phyloP scores from a whole-genome alignment of 441 rosid species.

The Viola pubescens region DNA sequence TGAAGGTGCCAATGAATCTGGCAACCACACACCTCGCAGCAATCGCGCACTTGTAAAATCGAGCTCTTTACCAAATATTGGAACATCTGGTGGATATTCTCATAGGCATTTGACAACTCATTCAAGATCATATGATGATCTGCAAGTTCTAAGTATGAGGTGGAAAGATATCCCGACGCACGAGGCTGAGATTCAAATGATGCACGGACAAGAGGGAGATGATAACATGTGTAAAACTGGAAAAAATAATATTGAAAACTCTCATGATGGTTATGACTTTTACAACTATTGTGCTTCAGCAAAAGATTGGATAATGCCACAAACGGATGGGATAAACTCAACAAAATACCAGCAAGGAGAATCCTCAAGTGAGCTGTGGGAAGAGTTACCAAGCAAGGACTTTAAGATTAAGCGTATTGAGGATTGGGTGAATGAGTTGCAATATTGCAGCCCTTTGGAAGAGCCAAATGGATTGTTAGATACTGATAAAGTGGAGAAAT shows the following conservation, averaged over 20 bases:
- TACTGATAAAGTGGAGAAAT: slow-evolving; percentile 26
- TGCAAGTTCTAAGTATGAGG: slow-evolving; percentile 30
- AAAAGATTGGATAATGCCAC: slow-evolving; percentile 67
- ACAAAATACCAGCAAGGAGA: slow-evolving; percentile 35
- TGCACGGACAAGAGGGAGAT: slow-evolving; percentile 30
- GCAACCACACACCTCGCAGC: slow-evolving; percentile 28
- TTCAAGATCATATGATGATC: slow-evolving; percentile 61
- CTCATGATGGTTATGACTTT: slow-evolving; percentile 36
- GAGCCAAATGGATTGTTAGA: slow-evolving; percentile 35
- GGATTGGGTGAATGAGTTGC: slow-evolving; percentile 81
- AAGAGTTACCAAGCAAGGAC: slow-evolving; percentile 47
- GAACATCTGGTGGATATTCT: slow-evolving; percentile 29
- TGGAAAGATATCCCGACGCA: slow-evolving; percentile 31
- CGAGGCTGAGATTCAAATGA: slow-evolving; percentile 26
- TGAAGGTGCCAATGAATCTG: slow-evolving; percentile 34
- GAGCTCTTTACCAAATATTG: slow-evolving; percentile 49
- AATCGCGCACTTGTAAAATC: slow-evolving; percentile 41
- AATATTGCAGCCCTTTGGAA: slow-evolving; percentile 45
- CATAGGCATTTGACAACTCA: slow-evolving; percentile 21
- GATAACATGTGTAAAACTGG: slow-evolving; percentile 24
- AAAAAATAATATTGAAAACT: slow-evolving; percentile 30
- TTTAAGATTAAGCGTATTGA: slow-evolving; percentile 63
- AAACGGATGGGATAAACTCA: slow-evolving; percentile 36
- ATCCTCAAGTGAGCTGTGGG: slow-evolving; percentile 30
- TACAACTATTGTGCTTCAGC: slow-evolving; percentile 49